Base-by-base conservation (phyloP, 768 basidiomycete species). In the Tricholoma hemisulphureum region DNA sequence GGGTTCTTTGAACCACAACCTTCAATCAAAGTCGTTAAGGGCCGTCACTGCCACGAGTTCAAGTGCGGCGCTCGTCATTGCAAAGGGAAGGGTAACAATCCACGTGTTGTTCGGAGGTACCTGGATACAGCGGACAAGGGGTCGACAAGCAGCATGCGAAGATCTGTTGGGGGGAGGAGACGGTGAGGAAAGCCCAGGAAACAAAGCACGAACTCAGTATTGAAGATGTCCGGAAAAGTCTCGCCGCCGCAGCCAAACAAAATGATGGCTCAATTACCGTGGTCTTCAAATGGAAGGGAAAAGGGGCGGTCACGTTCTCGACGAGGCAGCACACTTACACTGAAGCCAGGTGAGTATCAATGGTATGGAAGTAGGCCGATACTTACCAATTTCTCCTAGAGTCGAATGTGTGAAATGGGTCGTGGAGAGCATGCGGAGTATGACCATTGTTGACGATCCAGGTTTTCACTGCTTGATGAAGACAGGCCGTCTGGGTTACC, bases 231-330 rank as follows among this genome's bases (percentile, higher is more conserved):
- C 39, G 39, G 1, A 29, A 54, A n/a, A 28, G 18, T 10, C 29
- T 31, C 29, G 6, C 20, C 26, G n/a, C 34, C 26, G 28, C 16
- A 13, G 8, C 46, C 11, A 46, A 48, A 9, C 31, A 26, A 4
- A 16, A 41, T 1, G 53, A 58, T 20, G 52, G 63, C 9, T 57
- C 57, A 48, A 71, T 73, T 9, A 71, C 66, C 0, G 52, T 61
- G 0, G 53, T 57, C 5, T 73, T 75, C 49, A 60, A 69, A 24
- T 20, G 58, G 1, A 65, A 61, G 18, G 66, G 65, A 0, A 66
- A 68, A 52, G 66, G 65, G 1, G 62, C 63, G 20, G 64, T 71
- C 1, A 66, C 60, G 0, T 75, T 65, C 59, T 71, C 69, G 0
- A 63, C 66, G 51, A 50, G 58, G 20, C 58, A 54, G 14, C 67